A percentile compares a stretch with the other conserved stretches of the same genome.
Conservation (phyloP, 495 filamentous ascomycete species). For the Tuber microsphaerosporum region DNA sequence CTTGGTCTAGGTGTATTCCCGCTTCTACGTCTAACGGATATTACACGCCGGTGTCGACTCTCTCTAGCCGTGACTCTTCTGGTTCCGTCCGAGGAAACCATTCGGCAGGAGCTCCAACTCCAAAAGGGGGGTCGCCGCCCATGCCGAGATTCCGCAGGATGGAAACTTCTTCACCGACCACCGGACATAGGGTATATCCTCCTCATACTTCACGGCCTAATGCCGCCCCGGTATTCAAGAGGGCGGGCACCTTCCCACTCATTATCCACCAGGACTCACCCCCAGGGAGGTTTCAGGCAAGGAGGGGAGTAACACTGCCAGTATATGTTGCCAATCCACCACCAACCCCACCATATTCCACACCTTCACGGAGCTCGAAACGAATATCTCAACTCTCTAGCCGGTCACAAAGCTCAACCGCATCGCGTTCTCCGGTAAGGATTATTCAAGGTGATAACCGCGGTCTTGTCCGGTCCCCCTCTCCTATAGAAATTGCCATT, state of each 20-base stretch:
- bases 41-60: neutral
- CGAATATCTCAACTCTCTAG: neutral
- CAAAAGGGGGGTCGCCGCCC: neutral
- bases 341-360: neutral
- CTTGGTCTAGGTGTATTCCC: neutral
- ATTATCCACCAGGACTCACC: neutral
- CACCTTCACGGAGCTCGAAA: neutral
- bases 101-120: neutral
- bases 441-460: neutral
- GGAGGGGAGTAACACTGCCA: neutral
- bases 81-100: neutral
- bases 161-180: neutral
- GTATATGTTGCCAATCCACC: neutral
- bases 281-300: neutral
- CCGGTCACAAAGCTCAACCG: neutral
- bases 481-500: conserved; percentile 9
- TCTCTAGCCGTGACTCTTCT: neutral
- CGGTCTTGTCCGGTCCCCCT: neutral
- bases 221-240: neutral
- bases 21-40: neutral
- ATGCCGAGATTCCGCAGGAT: neutral
- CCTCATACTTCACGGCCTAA: neutral
- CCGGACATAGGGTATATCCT: neutral
- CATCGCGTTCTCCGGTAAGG: neutral
- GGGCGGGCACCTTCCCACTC: neutral